Percentiles rank a stretch among this genome's conserved stretches.
Conservation (phyloP, 768 basidiomycete genomes). For the Boletus reticulatus region DNA sequence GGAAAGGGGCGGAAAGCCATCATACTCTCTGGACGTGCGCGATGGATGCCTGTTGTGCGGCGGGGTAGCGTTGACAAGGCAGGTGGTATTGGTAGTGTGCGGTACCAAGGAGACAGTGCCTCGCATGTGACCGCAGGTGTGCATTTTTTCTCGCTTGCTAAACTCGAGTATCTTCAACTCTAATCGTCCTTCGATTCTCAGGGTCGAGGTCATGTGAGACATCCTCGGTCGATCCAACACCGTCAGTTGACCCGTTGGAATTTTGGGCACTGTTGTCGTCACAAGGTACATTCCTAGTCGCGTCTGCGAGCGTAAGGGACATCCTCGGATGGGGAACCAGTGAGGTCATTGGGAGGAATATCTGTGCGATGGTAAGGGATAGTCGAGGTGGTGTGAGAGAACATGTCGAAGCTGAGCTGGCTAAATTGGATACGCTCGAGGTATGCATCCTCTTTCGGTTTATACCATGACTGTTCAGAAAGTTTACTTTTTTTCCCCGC, state of each 20-base stretch:
- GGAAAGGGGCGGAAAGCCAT: constrained; percentile 95
- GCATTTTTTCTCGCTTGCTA: background rate
- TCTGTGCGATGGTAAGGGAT: constrained; percentile 39
- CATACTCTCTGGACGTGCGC: constrained; percentile 78
- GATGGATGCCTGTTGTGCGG: constrained; percentile 57
- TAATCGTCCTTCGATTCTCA: background rate
- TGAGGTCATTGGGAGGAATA: constrained; percentile 50
- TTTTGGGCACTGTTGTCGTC: constrained; percentile 54
- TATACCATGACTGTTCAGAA: background rate
- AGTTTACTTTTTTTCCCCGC: background rate
- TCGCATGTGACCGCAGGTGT: constrained; percentile 23
- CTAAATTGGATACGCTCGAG: constrained; percentile 16
- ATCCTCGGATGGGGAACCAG: constrained; percentile 62
- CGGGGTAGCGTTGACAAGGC: constrained; percentile 58
- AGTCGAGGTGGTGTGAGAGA: constrained; percentile 15
- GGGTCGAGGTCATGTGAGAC: constrained; percentile 2
- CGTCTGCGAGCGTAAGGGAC: constrained; percentile 51
- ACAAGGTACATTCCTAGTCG: constrained; percentile 49
- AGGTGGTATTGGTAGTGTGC: constrained; percentile 35
- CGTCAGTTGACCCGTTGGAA: constrained; percentile 25
- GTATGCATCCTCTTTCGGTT: constrained; percentile 7
- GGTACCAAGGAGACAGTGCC: background rate
- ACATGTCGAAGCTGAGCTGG: constrained; percentile 27
- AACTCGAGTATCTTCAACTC: background rate
- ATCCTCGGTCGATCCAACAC: background rate